Evolutionary conservation across 768 basidiomycete genomes (phyloP), one percentile per base, ranked within the genome.

Genomic region (Podaxis sp.): DNA sequence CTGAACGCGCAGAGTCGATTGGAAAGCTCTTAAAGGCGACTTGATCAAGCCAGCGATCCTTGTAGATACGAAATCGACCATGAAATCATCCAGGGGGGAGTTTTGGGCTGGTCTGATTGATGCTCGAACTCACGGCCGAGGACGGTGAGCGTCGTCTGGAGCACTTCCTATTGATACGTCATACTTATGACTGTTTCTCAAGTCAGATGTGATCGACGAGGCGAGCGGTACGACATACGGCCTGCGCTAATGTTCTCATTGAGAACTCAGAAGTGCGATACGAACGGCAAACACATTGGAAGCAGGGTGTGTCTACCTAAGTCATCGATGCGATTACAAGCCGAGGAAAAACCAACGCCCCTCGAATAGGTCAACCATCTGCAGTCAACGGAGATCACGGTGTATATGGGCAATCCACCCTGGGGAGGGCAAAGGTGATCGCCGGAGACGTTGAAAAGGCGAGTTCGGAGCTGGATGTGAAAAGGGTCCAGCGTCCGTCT

Each of bases 141-240:
- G 81, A 84, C 1, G 73, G 70, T 70, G 22, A 24, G 60, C 57
- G 24, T 28, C 3, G 48, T 12, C 17, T 48, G 11, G 11, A 12
- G 20, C 10, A 28, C 30, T 2, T 36, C 28, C 13, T 41, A 13
- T 13, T 33, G 26, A 3, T n/a, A 20, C 40, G 30, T 12, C 30
- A 33, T 15, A n/a, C 5, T 24, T 36, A 10, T 24, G 4, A 15
- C 3, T 3, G 24, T 2, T 59, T 41, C 22, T 33, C 0, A 50
- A n/a, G n/a, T 1, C 55, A 58, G 86, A 88, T 58, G 83, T 79
- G 38, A 70, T 87, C 62, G 73, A 73, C 44, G 77, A 81, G 71
- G 93, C 91, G 46, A 96, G 95, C 77, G 85, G 93, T 71, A 87
- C 88, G 0, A 78, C 55, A 2, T 93, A 93, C 75, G 94, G 46